Evolutionary conservation across 208 protist genomes (phyloP), one percentile per base, ranked within the genome.

Genomic region (Leishmania gerbilli): DNA sequence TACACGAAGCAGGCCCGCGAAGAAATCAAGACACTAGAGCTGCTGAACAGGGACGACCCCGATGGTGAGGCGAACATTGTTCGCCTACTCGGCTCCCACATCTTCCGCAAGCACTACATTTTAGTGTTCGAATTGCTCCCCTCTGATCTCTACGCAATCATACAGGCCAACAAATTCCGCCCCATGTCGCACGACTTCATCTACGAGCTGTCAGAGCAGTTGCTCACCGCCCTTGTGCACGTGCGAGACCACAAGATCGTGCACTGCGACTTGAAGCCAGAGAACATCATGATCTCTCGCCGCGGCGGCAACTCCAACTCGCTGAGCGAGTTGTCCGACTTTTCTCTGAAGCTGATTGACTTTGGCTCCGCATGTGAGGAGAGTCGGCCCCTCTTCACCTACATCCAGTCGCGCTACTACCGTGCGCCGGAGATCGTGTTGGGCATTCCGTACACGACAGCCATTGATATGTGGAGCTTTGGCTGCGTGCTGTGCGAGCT

Each of bases 211-310:
- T 89, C 85, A 13, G 87, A 86, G 74, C 86, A 93, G 78, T 79
- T 97, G 72, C 82, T 97, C 34, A 82, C 85, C 9, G 88, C 95
- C 7, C 88, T 98, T 45, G 86, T 86, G 24, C 96, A 90, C 79
- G 71, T 96, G 62, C 87, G 87, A 68, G 55, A 79, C 58, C 86
- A 95, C 74, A 72, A 88, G 40, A 96, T 99, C 81, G 97, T 99
- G 55, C 98, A 99, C 86, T 99, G 97, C 75, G 98, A 99, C 83
- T 75, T 99, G 42, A 99, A 99, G 88, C 98, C 98, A 9, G 98
- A 99, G 84, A 99, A 99, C 87, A 97, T 99, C 77, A 93, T 99
- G 40, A 83, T 99, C 49, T 84, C 92, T 81, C 40, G 75, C 51
- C 31, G 68, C 51, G 65, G 74, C 40, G 45, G 53, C 15, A 55